phyloP scores from a whole-genome alignment of 2,329 filamentous ascomycete genomes.

The Nakataea oryzae region DNA sequence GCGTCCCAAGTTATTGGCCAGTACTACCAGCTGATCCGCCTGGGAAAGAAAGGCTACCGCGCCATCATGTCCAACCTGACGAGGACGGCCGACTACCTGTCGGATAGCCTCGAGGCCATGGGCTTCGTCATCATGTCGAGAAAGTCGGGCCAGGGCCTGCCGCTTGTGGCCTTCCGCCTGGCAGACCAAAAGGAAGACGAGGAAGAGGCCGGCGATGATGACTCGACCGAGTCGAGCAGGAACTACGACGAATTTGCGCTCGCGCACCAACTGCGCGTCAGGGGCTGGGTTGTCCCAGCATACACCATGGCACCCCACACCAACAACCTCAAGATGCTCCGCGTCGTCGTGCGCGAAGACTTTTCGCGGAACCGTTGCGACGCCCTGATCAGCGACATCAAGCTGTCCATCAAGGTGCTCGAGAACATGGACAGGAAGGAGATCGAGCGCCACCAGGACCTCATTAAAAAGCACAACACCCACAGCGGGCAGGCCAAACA shows the following conservation, averaged over 20 bases:
- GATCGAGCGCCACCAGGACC: slow-evolving; percentile 59
- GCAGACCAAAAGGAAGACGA: slow-evolving; percentile 42
- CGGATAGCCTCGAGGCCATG: slow-evolving; percentile 58
- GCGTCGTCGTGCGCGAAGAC: slow-evolving; percentile 86
- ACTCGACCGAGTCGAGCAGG: slow-evolving; percentile 10
- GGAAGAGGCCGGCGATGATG: slow-evolving; percentile 14
- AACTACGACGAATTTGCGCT: slow-evolving; percentile 66
- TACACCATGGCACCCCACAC: slow-evolving; percentile 96
- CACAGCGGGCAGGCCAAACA: slow-evolving; percentile 41
- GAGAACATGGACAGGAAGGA: slow-evolving; percentile 63
- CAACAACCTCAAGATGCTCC: slow-evolving; percentile 76
- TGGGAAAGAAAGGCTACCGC: slow-evolving; percentile 86
- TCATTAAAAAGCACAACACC: slow-evolving; percentile 46
- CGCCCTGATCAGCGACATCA: slow-evolving; percentile 66
- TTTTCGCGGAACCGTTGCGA: slow-evolving; percentile 79
- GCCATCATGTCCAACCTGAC: slow-evolving; percentile 93
- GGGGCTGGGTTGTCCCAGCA: slow-evolving; percentile 88
- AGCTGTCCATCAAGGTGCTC: slow-evolving; percentile 61
- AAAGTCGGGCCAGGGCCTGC: slow-evolving; percentile 65
- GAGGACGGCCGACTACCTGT: slow-evolving; percentile 78
- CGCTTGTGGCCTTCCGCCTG: slow-evolving; percentile 82
- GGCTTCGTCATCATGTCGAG: slow-evolving; percentile 87
- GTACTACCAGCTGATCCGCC: slow-evolving; percentile 93
- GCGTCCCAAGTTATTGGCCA: slow-evolving; percentile 92
- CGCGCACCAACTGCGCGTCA: slow-evolving; percentile 75